Evolutionary conservation across 1,284 basidiomycete species (phyloP).

Genomic region (Trametes sp.): DNA sequence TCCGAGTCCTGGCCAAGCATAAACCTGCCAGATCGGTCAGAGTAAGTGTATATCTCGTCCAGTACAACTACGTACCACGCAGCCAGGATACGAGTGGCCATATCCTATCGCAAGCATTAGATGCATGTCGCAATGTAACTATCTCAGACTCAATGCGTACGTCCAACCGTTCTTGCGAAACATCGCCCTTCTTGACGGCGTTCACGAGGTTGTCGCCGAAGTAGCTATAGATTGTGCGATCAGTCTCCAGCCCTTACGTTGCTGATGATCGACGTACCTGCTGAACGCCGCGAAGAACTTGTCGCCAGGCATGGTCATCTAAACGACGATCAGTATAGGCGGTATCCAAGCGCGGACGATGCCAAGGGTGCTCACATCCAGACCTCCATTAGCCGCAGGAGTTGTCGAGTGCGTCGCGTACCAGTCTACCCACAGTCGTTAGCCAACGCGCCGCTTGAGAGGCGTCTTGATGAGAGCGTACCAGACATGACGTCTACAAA

Average conservation of each 20-base stretch:
- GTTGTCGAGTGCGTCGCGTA: slow-evolving; percentile 46
- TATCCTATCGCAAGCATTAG: slow-evolving; percentile 49
- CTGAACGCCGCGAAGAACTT: slow-evolving; percentile 33
- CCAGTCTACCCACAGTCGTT: slow-evolving; percentile 48
- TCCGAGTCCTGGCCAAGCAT: slow-evolving; percentile 65
- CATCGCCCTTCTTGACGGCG: slow-evolving; percentile 28
- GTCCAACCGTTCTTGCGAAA: slow-evolving; percentile 30
- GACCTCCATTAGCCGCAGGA: slow-evolving; percentile 60
- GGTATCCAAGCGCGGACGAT: background rate
- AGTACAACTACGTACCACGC: slow-evolving; percentile 49
- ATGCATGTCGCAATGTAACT: too few species aligned
- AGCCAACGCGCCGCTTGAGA: background rate
- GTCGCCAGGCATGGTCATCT: slow-evolving; percentile 73
- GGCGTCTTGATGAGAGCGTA: slow-evolving; percentile 8
- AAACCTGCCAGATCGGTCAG: slow-evolving; percentile 47
- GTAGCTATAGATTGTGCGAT: slow-evolving; percentile 21
- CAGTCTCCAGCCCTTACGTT: background rate
- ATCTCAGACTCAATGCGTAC: slow-evolving; percentile 13
- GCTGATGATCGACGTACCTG: slow-evolving; percentile 5
- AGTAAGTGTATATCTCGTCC: background rate
- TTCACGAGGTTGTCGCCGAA: slow-evolving; percentile 32
- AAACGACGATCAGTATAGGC: background rate
- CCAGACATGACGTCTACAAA: slow-evolving; percentile 41
- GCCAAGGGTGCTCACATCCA: slow-evolving; percentile 55
- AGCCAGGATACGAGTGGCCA: slow-evolving; percentile 70